phyloP scores from a whole-genome alignment of 345 rosid species.

The Schrenkiella parvula region DNA sequence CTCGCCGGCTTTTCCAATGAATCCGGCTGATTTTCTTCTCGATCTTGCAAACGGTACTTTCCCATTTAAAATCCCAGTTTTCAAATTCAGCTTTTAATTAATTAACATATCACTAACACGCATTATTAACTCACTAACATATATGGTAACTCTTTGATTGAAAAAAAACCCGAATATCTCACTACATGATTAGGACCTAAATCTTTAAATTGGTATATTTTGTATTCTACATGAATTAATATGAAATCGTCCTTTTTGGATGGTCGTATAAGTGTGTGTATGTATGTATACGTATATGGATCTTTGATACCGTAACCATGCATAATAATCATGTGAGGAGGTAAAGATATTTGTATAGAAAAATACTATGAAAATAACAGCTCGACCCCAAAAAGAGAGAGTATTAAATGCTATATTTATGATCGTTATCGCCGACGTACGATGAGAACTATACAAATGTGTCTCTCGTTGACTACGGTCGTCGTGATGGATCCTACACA shows the following conservation, averaged over 20 bases:
- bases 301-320: constrained; percentile 8
- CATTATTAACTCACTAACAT: not conserved
- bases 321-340: constrained; percentile 18
- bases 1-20: constrained; percentile 89
- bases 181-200: not conserved
- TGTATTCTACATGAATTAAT: not conserved
- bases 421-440: constrained; percentile 32
- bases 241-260: not conserved
- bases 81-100: not conserved
- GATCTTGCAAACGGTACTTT: constrained; percentile 97
- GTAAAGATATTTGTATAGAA: constrained; percentile 29
- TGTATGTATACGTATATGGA: not conserved
- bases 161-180: not conserved
- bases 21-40: constrained; percentile 96
- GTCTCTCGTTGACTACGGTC: constrained; percentile 30
- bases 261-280: not conserved
- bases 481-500: not conserved
- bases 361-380: constrained; percentile 27
- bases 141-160: not conserved
- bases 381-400: constrained; percentile 13
- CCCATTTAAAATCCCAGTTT: not conserved
- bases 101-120: not conserved
- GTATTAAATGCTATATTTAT: constrained; percentile 27
- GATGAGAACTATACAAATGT: constrained; percentile 29
- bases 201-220: not conserved